A percentile compares a stretch with the other conserved stretches of the same genome.
phyloP scores from a whole-genome alignment of 176 grass and related monocot species.

The Saccharum officinarum region DNA sequence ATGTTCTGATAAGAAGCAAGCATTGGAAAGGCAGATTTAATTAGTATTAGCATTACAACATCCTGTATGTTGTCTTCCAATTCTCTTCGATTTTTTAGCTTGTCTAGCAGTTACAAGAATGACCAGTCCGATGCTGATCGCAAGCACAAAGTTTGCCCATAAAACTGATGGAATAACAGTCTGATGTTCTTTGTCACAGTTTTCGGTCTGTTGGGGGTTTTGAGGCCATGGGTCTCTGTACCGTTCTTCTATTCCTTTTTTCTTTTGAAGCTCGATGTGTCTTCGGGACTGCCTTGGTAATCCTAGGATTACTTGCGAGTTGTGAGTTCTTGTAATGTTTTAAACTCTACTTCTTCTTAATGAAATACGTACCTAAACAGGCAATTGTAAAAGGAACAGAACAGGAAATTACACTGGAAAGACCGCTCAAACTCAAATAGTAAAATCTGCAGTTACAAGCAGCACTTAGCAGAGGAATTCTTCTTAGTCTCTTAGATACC shows the following conservation, averaged over 20 bases:
- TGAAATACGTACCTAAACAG: too few relatives aligned
- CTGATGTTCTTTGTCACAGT: too few relatives aligned
- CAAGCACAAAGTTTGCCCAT: conserved; percentile 20
- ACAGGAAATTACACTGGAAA: background rate
- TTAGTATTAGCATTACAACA: conserved; percentile 10
- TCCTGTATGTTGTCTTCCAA: background rate
- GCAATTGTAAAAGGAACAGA: background rate
- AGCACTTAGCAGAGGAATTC: background rate
- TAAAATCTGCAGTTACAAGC: background rate
- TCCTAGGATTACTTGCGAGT: too few relatives aligned
- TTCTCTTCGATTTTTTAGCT: background rate
- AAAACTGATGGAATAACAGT: conserved; percentile 1
- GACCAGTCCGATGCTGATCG: background rate
- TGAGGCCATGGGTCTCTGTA: too few relatives aligned
- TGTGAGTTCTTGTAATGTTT: too few relatives aligned
- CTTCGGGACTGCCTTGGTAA: too few relatives aligned
- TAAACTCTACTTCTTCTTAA: too few relatives aligned
- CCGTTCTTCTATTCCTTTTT: too few relatives aligned
- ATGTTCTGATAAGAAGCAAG: background rate
- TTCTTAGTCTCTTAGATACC: background rate
- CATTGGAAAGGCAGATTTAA: conserved; percentile 5
- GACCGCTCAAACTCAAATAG: conserved; percentile 5
- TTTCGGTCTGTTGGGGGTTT: too few relatives aligned
- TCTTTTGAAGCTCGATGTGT: too few relatives aligned
- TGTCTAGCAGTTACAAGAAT: background rate